Percentiles rank a stretch among this genome's conserved stretches.
Conservation (phyloP, 1,284 basidiomycete genomes). For the Ganoderma boninense region DNA sequence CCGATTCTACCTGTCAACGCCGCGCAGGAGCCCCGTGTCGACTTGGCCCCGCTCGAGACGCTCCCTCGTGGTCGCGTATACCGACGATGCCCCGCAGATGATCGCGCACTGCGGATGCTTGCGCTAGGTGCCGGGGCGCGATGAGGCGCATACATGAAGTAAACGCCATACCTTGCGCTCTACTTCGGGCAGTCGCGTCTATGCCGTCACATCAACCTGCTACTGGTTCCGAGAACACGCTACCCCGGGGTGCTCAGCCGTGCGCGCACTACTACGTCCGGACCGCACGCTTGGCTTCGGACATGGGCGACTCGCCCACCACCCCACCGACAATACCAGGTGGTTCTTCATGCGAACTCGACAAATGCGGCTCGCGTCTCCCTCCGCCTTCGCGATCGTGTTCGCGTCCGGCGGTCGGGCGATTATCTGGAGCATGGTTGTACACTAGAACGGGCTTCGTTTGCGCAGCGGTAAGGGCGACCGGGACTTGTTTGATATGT, state of each 20-base stretch:
- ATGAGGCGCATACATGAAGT: slow-evolving; percentile 1
- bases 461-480: not conserved
- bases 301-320: not conserved
- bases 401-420: not conserved
- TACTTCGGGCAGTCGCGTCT: not conserved
- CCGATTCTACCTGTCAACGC: slow-evolving; percentile 24
- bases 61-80: slow-evolving; percentile 64
- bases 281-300: not conserved
- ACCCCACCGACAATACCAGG: not conserved
- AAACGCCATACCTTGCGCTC: not conserved
- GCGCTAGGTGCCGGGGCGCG: slow-evolving; percentile 34
- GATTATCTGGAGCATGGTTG: not conserved
- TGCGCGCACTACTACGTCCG: not conserved
- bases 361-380: not conserved
- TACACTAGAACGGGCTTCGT: not conserved
- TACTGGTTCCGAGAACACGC: not conserved
- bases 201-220: not conserved
- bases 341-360: not conserved
- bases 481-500: slow-evolving; percentile 7
- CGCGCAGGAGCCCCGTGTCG: slow-evolving; percentile 31
- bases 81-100: slow-evolving; percentile 68
- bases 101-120: slow-evolving; percentile 63
- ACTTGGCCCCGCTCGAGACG: slow-evolving; percentile 62
- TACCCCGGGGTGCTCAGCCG: not conserved
- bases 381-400: not conserved